Evolutionary conservation across 2,329 filamentous ascomycete species (phyloP).

Genomic region (Didymella arachidicola): DNA sequence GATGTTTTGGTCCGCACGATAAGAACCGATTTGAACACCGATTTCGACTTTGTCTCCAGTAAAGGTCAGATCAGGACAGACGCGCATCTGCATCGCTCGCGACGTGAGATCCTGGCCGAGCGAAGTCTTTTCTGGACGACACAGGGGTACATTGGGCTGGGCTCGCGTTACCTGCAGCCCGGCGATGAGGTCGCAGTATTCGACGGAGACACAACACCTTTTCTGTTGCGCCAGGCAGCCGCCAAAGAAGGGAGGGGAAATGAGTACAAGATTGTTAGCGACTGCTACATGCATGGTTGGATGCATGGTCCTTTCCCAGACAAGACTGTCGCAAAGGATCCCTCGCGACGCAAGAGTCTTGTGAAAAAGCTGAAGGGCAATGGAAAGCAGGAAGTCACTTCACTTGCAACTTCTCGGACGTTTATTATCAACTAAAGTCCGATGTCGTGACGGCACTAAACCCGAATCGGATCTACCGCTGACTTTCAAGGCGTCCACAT

Average conservation of each 20-base stretch:
- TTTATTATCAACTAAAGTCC: constrained; percentile 4
- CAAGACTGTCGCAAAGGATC: constrained; percentile 6
- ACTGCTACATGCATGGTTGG: constrained; percentile 17
- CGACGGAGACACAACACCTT: constrained; percentile 16
- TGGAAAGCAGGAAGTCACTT: neutral
- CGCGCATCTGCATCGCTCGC: constrained; percentile 13
- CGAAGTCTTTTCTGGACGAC: constrained; percentile 14
- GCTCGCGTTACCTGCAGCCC: constrained; percentile 3
- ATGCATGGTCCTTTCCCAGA: constrained; percentile 16
- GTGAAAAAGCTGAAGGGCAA: constrained; percentile 11
- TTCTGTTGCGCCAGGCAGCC: constrained; percentile 3
- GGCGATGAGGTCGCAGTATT: constrained; percentile 16
- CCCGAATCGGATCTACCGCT: neutral
- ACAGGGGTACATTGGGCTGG: constrained; percentile 14
- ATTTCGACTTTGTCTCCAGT: constrained; percentile 14
- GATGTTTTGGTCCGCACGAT: constrained; percentile 9
- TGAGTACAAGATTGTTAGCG: constrained; percentile 15
- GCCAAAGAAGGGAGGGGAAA: neutral
- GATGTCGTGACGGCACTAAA: neutral
- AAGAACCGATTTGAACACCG: constrained; percentile 11
- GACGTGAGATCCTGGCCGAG: constrained; percentile 10
- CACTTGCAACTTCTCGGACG: neutral
- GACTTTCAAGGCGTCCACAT: neutral
- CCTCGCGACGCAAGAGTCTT: constrained; percentile 7
- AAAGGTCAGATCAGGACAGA: constrained; percentile 16